Evolutionary conservation across 2,329 filamentous ascomycete genomes (phyloP).

Genomic region (Penicillium concentricum): DNA sequence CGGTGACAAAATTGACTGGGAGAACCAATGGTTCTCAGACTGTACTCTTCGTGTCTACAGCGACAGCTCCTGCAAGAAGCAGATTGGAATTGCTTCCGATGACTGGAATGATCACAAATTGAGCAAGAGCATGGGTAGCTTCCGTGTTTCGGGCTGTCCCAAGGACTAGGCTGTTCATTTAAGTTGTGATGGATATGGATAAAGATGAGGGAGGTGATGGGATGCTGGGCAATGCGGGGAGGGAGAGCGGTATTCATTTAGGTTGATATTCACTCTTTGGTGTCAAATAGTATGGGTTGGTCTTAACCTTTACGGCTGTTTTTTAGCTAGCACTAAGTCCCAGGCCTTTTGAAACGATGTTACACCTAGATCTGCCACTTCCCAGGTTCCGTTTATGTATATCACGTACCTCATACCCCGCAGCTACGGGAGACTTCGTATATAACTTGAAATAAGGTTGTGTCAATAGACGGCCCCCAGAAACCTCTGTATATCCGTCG

Average conservation of each 20-base stretch:
- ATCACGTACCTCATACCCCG: too few relatives aligned
- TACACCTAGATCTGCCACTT: neutral
- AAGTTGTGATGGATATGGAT: neutral
- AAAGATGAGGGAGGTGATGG: neutral
- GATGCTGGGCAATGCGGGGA: too few relatives aligned
- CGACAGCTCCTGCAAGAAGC: conserved; percentile 1
- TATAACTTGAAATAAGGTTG: too few relatives aligned
- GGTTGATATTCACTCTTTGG: neutral
- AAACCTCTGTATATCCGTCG: too few relatives aligned
- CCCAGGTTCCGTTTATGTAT: too few relatives aligned
- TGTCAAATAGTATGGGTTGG: neutral
- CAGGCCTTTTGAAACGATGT: neutral
- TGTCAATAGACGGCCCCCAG: too few relatives aligned
- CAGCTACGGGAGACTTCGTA: too few relatives aligned
- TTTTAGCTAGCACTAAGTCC: neutral
- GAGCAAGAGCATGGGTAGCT: conserved; percentile 3
- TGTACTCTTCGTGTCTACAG: conserved; percentile 11
- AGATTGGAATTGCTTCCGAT: conserved; percentile 10
- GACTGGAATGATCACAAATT: conserved; percentile 9
- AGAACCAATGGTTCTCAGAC: conserved; percentile 1
- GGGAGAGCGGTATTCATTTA: neutral
- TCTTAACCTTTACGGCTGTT: neutral
- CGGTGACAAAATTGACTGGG: conserved; percentile 8
- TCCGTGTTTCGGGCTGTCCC: neutral
- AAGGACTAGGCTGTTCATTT: neutral